Evolutionary conservation across 768 basidiomycete species (phyloP), one percentile per base, ranked within the genome.

Genomic region (Agaricus sinodeliciosus): DNA sequence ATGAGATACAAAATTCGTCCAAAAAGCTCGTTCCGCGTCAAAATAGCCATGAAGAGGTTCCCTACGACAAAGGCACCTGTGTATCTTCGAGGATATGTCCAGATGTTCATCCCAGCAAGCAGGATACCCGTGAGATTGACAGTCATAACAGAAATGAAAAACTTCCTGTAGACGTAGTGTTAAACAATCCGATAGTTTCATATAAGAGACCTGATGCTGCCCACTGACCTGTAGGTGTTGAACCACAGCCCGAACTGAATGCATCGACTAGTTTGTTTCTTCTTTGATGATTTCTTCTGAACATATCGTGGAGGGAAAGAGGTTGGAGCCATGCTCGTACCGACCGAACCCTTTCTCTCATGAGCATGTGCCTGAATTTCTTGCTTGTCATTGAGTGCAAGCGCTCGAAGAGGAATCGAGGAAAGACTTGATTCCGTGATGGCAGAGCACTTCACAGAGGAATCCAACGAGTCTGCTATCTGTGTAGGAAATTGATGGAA

Each of bases 1-100:
- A 83, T 59, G 43, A 82, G 66, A 63, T 90, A 92, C 12, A 92
- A 62, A 34, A 81, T 65, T n/a, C 90, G 84, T 9, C 87, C 86
- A 57, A 91, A 91, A 1, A 90, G 71, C 58, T 92, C 90, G 60
- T 92, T 92, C 18, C 90, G 77, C 73, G 88, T 80, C 18, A 92
- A 73, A 51, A 91, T 81, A 4, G 87, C 80, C 22, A 79, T 68
- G 58, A 82, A 78, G 44, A 92, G 66, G 59, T 92, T 92, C 0
- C 86, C 90, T 1, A 89, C 70, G 8, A 85, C 84, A 52, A 89
- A 75, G 9, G 86, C 85, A 58, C 86, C 82, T 15, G 83, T 78
- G 60, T 85, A 85, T 51, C 70, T 66, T 15, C 72, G 68, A 3
- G 86, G 80, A 60, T 92, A 92, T 18, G 74, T 72, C 82, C 85